Evolutionary conservation across 2,329 filamentous ascomycete genomes (phyloP), one percentile per base, ranked within the genome.

Genomic region (Calonectria naviculata): DNA sequence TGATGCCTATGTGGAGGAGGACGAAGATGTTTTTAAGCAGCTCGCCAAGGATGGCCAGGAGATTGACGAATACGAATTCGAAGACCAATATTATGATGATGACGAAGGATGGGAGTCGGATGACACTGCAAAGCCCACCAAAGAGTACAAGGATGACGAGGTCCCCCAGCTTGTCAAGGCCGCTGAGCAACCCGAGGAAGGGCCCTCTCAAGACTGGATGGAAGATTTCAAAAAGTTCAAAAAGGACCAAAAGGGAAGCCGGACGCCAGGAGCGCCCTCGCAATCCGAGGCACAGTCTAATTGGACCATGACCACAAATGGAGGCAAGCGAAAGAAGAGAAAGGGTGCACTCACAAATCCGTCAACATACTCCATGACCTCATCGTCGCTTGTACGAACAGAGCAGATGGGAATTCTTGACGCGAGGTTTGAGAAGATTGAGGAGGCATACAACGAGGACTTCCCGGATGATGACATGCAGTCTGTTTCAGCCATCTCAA

Each of bases 101-200:
- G 95, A 96, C 64, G 93, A 93, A 1, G 97, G 96, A 7, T 99
- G 95, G 95, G 95, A 98, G 83, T 97, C 95, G 9, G 97, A 99
- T 82, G 93, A 92, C 76, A 99, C 97, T 0, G 95, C 93, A 81
- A 97, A 93, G 86, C 92, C 93, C n/a, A 84, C 79, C 28, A 88
- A 87, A 75, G 89, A 91, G 78, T 90, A 89, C 82, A 85, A 86
- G 65, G 84, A 84, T 4, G 84, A 87, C 9, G 81, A 84, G 12
- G 85, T 82, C 19, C 86, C 87, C n/a, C 82, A 89, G 61, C 83
- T 91, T 3, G 86, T 89, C 4, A 82, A 81, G 75, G 80, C 83
- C 13, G 78, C 83, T 26, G 87, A 88, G 65, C 84, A 86, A 5
- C 85, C 89, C 5, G 89, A 92, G 31, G 90, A 93, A 67, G 89